phyloP scores from a whole-genome alignment of 164 flowering plant genomes.

The Kingdonia uniflora region DNA sequence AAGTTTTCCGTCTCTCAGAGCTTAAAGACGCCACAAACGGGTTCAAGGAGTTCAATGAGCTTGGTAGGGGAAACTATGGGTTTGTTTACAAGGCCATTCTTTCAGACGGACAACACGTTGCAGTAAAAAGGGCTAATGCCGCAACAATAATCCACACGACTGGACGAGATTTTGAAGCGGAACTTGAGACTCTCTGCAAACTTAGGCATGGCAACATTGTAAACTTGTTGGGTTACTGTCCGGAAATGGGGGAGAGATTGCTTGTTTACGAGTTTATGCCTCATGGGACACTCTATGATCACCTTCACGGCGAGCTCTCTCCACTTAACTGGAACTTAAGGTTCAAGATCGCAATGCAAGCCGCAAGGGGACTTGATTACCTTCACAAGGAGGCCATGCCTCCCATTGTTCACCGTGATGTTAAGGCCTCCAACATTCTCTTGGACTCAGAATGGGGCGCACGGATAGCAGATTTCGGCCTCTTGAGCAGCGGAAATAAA shows the following conservation, averaged over 20 bases:
- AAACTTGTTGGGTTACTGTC: slow-evolving; percentile 70
- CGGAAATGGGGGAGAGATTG: slow-evolving; percentile 78
- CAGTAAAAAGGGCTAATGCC: slow-evolving; percentile 88
- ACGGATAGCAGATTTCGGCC: slow-evolving; percentile 62
- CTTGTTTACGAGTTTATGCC: slow-evolving; percentile 80
- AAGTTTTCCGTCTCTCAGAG: slow-evolving; percentile 73
- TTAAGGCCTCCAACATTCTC: slow-evolving; percentile 67
- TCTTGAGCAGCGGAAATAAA: slow-evolving; percentile 31
- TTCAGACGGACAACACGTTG: slow-evolving; percentile 71
- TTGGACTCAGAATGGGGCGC: slow-evolving; percentile 70
- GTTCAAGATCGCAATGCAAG: slow-evolving; percentile 53
- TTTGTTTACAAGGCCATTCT: slow-evolving; percentile 86
- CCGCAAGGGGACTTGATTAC: slow-evolving; percentile 74
- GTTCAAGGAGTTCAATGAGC: slow-evolving; percentile 89
- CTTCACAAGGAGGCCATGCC: slow-evolving; percentile 57
- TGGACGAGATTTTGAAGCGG: slow-evolving; percentile 65
- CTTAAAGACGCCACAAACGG: slow-evolving; percentile 89
- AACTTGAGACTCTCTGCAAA: slow-evolving; percentile 69
- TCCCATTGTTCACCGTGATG: slow-evolving; percentile 54
- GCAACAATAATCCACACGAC: slow-evolving; percentile 75
- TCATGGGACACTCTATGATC: slow-evolving; percentile 73
- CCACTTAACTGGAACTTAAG: slow-evolving; percentile 58
- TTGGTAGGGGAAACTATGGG: slow-evolving; percentile 92
- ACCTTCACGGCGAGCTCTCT: slow-evolving; percentile 65
- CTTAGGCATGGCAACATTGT: slow-evolving; percentile 65